Evolutionary conservation across 139 green algal genomes (phyloP), one percentile per base, ranked within the genome.

Genomic region (Marvania coccoides): DNA sequence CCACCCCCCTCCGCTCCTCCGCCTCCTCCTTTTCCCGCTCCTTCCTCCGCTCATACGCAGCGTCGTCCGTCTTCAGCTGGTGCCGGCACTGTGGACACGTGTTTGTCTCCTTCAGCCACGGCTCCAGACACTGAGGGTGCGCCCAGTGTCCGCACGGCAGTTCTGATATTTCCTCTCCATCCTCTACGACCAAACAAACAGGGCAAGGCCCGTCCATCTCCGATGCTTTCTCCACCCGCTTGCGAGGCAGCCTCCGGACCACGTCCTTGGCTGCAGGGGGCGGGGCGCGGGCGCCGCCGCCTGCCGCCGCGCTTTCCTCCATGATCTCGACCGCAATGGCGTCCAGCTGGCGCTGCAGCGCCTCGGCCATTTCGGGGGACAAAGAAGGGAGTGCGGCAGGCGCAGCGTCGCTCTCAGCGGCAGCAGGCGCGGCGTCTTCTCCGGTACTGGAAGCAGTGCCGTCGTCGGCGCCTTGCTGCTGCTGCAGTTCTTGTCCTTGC

Each of bases 81-180:
- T 64, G 47, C 1, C 68, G 61, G 73, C 87, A 93, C 0, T 85
- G 51, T 1, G 88, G 89, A 71, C 88, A 95, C 26, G 69, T 82
- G 71, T 95, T 95, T 69, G 87, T 69, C 30, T 69, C 19, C 14
- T 75, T 58, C 46, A 95, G 72, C 84, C 86, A 93, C 3, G 85
- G 85, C n/a, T 29, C 63, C 45, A 96, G 51, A 78, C 88, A 95
- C 2, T 47, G 62, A 13, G 77, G 70, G 63, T 95, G 88, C 65
- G 82, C 91, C 10, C 75, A 56, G 67, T 95, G 88, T 30, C 40
- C 59, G 81, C 85, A 92, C 0, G 85, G 85, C 71, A 92, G 76
- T 42, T 77, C 56, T 56, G 83, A 73, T 62, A 95, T 66, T 51
- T 82, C 66, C 13, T 90, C 86, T 7, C 78, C 86, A 42, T 72